Percentiles rank a stretch among this genome's conserved stretches.
These are phyloP conservation scores for Cyamopsis tetragonoloba DNA, from an alignment of 306 rosid genomes.

Conservation along the genomic window DNA sequence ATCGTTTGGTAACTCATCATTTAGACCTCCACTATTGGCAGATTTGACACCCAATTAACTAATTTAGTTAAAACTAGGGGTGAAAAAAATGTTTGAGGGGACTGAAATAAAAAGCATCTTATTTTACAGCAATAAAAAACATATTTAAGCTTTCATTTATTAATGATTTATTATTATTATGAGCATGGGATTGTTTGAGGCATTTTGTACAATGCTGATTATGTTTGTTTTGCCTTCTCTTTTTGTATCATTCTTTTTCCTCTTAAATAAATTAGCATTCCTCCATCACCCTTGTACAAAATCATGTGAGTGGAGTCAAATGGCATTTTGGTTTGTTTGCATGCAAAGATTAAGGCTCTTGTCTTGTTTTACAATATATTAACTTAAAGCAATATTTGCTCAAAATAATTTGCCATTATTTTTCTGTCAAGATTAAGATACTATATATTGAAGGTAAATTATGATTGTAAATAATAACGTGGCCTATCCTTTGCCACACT, in stretches of 20 bases:
- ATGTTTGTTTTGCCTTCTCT: not conserved
- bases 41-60: too few species aligned
- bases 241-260: not conserved
- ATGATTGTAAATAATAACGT: not conserved
- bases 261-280: constrained; percentile 13
- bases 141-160: too few species aligned
- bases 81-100: too few species aligned
- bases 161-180: not conserved
- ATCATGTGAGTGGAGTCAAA: constrained; percentile 4
- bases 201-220: not conserved
- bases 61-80: too few species aligned
- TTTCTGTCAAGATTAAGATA: constrained; percentile 13
- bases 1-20: too few species aligned
- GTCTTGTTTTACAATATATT: not conserved
- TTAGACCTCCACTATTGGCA: too few species aligned
- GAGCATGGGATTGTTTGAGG: not conserved
- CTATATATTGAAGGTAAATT: constrained; percentile 10
- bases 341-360: not conserved
- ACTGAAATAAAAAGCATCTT: too few species aligned
- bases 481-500: constrained; percentile 18
- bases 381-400: not conserved
- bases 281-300: not conserved
- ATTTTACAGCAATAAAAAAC: too few species aligned
- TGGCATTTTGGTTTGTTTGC: not conserved
- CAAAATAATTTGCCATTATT: not conserved